A percentile compares a stretch with the other conserved stretches of the same genome.
phyloP scores from a whole-genome alignment of 1,284 basidiomycete genomes.

The Hymenochaete sp. region DNA sequence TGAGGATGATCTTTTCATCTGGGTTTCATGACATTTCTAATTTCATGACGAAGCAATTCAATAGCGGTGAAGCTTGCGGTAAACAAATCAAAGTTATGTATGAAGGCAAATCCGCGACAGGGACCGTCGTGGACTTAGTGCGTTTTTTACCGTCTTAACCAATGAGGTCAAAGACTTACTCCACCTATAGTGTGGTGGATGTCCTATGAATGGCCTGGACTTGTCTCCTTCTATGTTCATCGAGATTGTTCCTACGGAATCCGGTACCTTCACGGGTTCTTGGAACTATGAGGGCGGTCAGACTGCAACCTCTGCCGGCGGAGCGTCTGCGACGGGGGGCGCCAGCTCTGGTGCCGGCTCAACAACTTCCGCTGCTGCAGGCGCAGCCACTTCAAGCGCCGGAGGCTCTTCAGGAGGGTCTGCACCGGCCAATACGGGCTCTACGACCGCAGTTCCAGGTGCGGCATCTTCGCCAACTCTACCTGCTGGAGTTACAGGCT shows the following conservation, averaged over 20 bases:
- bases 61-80: no score
- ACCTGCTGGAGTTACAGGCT: not conserved
- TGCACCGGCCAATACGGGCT: not conserved
- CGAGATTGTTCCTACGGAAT: constrained; percentile 1
- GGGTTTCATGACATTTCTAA: no score
- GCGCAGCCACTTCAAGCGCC: not conserved
- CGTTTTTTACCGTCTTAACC: no score
- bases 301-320: not conserved
- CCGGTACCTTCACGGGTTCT: constrained; percentile 8
- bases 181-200: no score
- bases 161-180: no score
- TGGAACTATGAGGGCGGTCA: constrained; percentile 23
- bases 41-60: no score
- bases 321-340: constrained; percentile 23
- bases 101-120: no score
- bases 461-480: not conserved
- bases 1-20: no score
- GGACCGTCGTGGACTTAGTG: no score
- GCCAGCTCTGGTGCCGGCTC: not conserved
- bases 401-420: not conserved
- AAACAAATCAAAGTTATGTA: no score
- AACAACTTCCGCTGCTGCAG: not conserved
- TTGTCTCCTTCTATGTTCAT: constrained; percentile 11
- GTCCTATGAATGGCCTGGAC: no score
- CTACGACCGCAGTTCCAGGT: constrained; percentile 2